Evolutionary conservation across 2,329 filamentous ascomycete species (phyloP), one percentile per base, ranked within the genome.

Genomic region (Mycosphaerella sp.): DNA sequence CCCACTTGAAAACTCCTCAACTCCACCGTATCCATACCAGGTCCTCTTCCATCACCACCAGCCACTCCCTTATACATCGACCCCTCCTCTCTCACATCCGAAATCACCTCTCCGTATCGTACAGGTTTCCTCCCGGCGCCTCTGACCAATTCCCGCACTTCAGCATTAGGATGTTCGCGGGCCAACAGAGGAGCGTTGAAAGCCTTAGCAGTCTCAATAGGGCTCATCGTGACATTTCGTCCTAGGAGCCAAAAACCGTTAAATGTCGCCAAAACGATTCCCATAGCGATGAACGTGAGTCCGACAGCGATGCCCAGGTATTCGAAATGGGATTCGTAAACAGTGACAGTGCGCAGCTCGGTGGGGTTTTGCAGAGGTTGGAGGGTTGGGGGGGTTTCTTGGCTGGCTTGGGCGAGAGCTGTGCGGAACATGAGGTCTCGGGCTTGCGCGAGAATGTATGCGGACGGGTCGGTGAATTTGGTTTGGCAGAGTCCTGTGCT

Each of bases 391-490:
- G n/a, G n/a, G n/a, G n/a, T n/a, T n/a, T n/a, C n/a, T n/a, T n/a
- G n/a, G n/a, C n/a, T n/a, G n/a, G n/a, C 55, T 42, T 53, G 49
- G n/a, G 52, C 45, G 12, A 57, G 12, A 8, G 55, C 52, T 12
- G 55, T 52, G 21, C 55, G 49, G 35, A 57, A 55, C 55, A 57
- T 57, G 37, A 57, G 52, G 3, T 57, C 43, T 14, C 55, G 41
- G n/a, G 55, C 52, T 41, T 54, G 52, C 13, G 48, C 36, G 6
- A 57, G 34, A 30, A 57, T 40, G 32, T 52, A 52, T 14, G 41
- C 21, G 1, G 49, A 50, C 1, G 55, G 55, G 36, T 55, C 52
- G 5, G 44, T 32, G 46, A 54, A 57, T 18, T 55, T 57, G 10
- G 46, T 49, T 12, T 52, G 35, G 42, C 52, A 52, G 16, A 54